phyloP scores from a whole-genome alignment of 169 alveolate genomes.

The Plasmodium falciparum region DNA sequence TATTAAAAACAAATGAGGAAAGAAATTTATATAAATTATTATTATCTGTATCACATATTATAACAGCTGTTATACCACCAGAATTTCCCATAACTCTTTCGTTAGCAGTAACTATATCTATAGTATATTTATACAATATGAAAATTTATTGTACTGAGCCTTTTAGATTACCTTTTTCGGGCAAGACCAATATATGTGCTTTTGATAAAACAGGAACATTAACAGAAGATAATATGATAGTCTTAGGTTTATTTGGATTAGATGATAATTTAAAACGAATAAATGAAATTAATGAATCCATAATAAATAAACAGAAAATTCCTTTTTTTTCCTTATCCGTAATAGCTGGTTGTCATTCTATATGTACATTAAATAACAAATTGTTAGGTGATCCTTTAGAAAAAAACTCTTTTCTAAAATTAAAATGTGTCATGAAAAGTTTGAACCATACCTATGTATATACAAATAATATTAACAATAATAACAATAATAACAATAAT shows the following conservation, averaged over 20 bases:
- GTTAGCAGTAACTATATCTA: slow-evolving; percentile 96
- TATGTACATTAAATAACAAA: slow-evolving; percentile 88
- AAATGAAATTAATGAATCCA: slow-evolving; percentile 29
- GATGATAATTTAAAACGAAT: slow-evolving; percentile 21
- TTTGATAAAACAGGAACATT: slow-evolving; percentile 99
- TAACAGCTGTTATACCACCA: slow-evolving; percentile 99
- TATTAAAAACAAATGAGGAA: slow-evolving; percentile 71
- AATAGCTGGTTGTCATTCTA: slow-evolving; percentile 96
- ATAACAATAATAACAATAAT: neutral
- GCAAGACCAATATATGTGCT: slow-evolving; percentile 92
- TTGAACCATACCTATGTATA: slow-evolving; percentile 58
- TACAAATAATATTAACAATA: slow-evolving; percentile 9
- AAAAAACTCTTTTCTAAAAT: slow-evolving; percentile 89
- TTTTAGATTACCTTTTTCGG: slow-evolving; percentile 97
- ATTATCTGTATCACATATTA: slow-evolving; percentile 95
- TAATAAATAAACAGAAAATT: slow-evolving; percentile 42
- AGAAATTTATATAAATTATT: slow-evolving; percentile 90
- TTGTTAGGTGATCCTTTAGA: slow-evolving; percentile 98
- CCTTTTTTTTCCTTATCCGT: slow-evolving; percentile 90
- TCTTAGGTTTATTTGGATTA: slow-evolving; percentile 86
- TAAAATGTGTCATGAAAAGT: slow-evolving; percentile 75
- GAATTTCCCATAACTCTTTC: slow-evolving; percentile 99
- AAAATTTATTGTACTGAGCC: slow-evolving; percentile 99
- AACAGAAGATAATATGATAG: slow-evolving; percentile 93
- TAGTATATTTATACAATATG: slow-evolving; percentile 91